Conservation (phyloP, 2,329 filamentous ascomycete genomes). For the Fusarium clavum region DNA sequence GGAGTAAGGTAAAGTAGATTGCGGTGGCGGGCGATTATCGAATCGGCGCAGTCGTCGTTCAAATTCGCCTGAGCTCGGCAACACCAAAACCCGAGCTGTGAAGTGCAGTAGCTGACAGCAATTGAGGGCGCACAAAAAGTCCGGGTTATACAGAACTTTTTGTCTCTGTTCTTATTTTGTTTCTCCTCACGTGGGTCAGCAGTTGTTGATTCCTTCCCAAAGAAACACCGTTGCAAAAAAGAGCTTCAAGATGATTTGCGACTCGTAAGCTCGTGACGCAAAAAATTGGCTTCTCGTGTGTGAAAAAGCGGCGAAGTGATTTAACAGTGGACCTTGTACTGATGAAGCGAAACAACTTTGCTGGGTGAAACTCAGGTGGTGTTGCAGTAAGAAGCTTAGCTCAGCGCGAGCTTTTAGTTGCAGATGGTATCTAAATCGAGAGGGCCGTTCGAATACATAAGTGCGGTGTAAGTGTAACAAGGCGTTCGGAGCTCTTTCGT, state of each 20-base stretch:
- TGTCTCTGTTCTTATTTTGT: constrained; percentile 19
- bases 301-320: constrained; percentile 29
- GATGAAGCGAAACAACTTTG: constrained; percentile 34
- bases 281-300: constrained; percentile 32
- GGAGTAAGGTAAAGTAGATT: constrained; percentile 1
- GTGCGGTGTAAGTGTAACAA: constrained; percentile 47
- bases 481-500: constrained; percentile 24
- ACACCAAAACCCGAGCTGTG: constrained; percentile 18
- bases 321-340: constrained; percentile 36
- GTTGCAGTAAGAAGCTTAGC: constrained; percentile 38
- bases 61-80: constrained; percentile 9
- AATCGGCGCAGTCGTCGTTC: constrained; percentile 7
- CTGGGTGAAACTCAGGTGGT: constrained; percentile 29
- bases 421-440: constrained; percentile 22
- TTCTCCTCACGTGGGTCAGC: constrained; percentile 25
- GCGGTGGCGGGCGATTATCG: neutral
- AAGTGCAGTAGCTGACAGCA: constrained; percentile 30
- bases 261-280: constrained; percentile 43
- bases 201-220: constrained; percentile 7
- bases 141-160: constrained; percentile 23
- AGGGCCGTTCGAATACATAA: constrained; percentile 17
- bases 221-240: constrained; percentile 24
- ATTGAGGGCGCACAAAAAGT: constrained; percentile 16
- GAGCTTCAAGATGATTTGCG: constrained; percentile 28
- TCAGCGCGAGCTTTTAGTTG: constrained; percentile 34